Evolutionary conservation across 352 stramenopile genomes (phyloP), one percentile per base, ranked within the genome.

Genomic region (Thalassiosira livingstoniorum): DNA sequence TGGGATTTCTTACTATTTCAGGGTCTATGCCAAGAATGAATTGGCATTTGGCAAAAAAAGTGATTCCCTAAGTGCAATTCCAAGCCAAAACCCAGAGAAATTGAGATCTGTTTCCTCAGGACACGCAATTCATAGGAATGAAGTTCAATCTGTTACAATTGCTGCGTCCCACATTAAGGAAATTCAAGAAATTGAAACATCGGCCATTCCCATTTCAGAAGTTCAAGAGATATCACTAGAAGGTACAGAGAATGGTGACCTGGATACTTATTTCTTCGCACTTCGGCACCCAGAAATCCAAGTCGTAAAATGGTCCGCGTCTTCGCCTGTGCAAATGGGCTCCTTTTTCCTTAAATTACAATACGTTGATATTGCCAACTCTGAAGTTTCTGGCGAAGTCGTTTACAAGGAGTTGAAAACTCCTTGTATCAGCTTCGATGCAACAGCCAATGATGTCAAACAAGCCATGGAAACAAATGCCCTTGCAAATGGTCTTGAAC

Each of bases 131-230:
- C 85, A 94, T 64, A 87, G 92, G 4, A 92, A 98, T 61, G 96
- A 98, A 87, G 82, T 98, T 18, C 95, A 98, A 82, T 93, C 92
- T 18, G 88, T 97, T 25, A 94, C 95, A 31, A 82, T 97, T 57
- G 82, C 82, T 66, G 89, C 91, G 32, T 80, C 78, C 47, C 83
- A 93, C 67, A 68, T 78, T 60, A 86, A 90, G 72, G 93, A 95
- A 72, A 75, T 96, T 53, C 92, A 96, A 76, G 55, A 73, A 51
- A 84, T 95, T 51, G 79, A 70, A 27, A 95, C 92, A 34, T 85
- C 82, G 0, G 91, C 92, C 32, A 84, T 86, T 23, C 35, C 43
- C 21, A 92, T 95, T 47, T 74, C 87, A 39, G 91, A 94, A 68
- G 87, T 95, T 29, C 92, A 96, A 77, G 80, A 94, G 68, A 74